phyloP scores from a whole-genome alignment of 495 filamentous ascomycete genomes.

The Annulohypoxylon stygium region DNA sequence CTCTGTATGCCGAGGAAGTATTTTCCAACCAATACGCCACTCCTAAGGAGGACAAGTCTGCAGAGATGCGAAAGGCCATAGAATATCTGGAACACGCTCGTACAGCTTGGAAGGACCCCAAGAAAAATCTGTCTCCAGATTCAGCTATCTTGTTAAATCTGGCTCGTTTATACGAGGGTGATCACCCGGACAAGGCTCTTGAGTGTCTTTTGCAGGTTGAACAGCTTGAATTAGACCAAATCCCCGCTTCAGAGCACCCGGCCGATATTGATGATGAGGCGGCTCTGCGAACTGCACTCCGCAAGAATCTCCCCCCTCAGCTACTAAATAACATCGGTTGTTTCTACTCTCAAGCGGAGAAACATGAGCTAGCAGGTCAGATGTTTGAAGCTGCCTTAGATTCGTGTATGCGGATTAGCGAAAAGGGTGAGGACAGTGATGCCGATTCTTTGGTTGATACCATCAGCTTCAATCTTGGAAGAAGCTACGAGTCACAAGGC shows the following conservation, averaged over 20 bases:
- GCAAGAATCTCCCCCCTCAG: conserved; percentile 85
- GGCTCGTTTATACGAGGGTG: conserved; percentile 87
- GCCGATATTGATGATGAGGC: conserved; percentile 71
- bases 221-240: conserved; percentile 81
- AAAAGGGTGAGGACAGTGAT: conserved; percentile 76
- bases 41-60: conserved; percentile 86
- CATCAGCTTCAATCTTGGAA: conserved; percentile 94
- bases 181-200: conserved; percentile 88
- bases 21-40: conserved; percentile 79
- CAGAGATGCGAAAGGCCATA: conserved; percentile 85
- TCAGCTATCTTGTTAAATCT: conserved; percentile 92
- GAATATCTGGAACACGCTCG: conserved; percentile 83
- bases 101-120: conserved; percentile 88
- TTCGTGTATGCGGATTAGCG: conserved; percentile 81
- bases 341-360: conserved; percentile 90
- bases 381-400: conserved; percentile 90
- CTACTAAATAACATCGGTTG: conserved; percentile 97
- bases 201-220: conserved; percentile 92
- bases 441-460: conserved; percentile 91
- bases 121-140: conserved; percentile 82
- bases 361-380: conserved; percentile 81
- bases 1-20: conserved; percentile 92
- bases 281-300: conserved; percentile 69
- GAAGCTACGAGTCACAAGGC: conserved; percentile 90
- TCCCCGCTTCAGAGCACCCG: conserved; percentile 75